phyloP scores from a whole-genome alignment of 2,329 filamentous ascomycete species.

The Neonectria ditissima region DNA sequence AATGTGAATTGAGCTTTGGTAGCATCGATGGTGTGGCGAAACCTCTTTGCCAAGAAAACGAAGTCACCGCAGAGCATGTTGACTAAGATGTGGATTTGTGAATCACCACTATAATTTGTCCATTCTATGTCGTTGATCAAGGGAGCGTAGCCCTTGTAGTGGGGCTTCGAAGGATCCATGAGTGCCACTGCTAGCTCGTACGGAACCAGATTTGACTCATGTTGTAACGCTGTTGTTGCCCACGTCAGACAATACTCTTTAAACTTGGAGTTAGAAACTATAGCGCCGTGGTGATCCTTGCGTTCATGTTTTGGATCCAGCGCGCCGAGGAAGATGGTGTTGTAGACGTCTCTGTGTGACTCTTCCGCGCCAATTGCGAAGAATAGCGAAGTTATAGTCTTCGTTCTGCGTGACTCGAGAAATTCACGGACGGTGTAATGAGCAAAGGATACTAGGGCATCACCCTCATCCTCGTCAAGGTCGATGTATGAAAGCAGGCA shows the following conservation, averaged over 20 bases:
- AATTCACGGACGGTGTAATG: constrained; percentile 15
- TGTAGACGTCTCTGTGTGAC: not conserved
- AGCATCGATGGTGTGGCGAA: too few relatives aligned
- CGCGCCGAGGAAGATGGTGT: not conserved
- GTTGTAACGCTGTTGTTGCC: not conserved
- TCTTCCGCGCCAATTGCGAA: not conserved
- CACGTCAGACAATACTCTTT: not conserved
- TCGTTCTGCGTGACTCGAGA: constrained; percentile 5
- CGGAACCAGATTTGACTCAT: not conserved
- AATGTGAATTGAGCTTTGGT: too few relatives aligned
- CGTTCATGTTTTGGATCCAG: not conserved
- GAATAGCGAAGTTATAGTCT: not conserved
- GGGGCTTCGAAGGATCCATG: not conserved
- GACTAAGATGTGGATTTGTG: too few relatives aligned
- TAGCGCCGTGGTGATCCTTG: not conserved
- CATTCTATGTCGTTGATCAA: not conserved
- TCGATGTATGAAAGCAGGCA: not conserved
- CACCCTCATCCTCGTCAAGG: not conserved
- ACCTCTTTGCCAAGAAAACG: too few relatives aligned
- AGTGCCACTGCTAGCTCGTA: not conserved
- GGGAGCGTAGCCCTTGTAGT: not conserved
- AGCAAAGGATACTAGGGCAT: not conserved
- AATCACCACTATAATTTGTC: too few relatives aligned
- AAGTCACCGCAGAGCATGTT: too few relatives aligned
- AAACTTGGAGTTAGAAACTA: not conserved